A percentile compares a stretch with the other conserved stretches of the same genome.
These are phyloP conservation scores for Talaromyces amestolkiae DNA, from an alignment of 2,329 filamentous ascomycete genomes.

Conservation along the genomic window DNA sequence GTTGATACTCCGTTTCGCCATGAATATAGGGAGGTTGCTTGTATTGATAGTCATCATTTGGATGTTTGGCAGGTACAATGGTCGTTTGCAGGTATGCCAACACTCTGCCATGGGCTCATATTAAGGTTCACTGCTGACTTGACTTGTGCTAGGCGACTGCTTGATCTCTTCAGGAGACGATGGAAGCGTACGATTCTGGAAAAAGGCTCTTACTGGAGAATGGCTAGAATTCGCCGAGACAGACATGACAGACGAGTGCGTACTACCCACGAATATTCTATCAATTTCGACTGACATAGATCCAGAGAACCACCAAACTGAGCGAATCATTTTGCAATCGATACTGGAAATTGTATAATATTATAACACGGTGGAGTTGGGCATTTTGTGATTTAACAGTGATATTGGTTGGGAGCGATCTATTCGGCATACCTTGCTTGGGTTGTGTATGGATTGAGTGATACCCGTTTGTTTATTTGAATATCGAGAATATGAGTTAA, in stretches of 20 bases:
- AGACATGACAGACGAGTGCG: constrained; percentile 36
- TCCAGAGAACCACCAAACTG: neutral
- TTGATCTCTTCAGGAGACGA: constrained; percentile 46
- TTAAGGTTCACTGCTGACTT: neutral
- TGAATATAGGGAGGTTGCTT: constrained; percentile 42
- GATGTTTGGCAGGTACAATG: constrained; percentile 48
- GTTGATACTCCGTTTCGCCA: constrained; percentile 43
- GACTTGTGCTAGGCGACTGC: constrained; percentile 36
- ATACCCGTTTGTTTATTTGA: constrained; percentile 12
- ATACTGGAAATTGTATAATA: neutral
- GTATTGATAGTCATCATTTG: constrained; percentile 45
- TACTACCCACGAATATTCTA: neutral
- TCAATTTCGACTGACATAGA: neutral
- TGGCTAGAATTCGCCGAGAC: constrained; percentile 47
- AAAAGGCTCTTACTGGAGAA: constrained; percentile 42
- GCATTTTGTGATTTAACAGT: neutral
- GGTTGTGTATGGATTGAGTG: constrained; percentile 6
- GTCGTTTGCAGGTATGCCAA: constrained; percentile 40
- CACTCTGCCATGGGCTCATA: neutral
- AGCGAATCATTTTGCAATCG: neutral
- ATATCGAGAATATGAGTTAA: neutral
- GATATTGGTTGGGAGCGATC: neutral
- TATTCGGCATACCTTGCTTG: neutral
- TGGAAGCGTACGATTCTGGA: constrained; percentile 45
- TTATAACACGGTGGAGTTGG: neutral